A percentile compares a stretch with the other conserved stretches of the same genome.
Conservation (phyloP, 352 stramenopile species). For the Pythium rhizo-oryzae region DNA sequence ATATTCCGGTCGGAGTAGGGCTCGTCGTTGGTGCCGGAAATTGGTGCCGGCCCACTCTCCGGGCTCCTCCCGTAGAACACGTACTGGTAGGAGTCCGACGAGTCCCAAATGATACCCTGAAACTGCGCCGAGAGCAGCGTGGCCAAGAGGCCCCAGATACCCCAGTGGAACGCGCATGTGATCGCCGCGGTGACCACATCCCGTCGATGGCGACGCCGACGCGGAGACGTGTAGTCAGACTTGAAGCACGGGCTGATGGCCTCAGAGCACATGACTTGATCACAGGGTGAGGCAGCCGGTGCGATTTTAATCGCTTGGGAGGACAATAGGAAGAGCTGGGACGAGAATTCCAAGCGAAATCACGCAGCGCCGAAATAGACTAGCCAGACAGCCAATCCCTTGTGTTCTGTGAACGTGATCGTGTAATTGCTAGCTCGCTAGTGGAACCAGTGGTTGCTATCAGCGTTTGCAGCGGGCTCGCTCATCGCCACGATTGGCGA, state of each 20-base stretch:
- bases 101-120: conserved; percentile 32
- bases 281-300: too few species aligned
- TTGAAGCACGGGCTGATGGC: not conserved
- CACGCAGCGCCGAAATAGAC: too few species aligned
- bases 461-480: too few species aligned
- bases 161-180: conserved; percentile 27
- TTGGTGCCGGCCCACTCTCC: not conserved
- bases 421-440: too few species aligned
- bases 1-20: conserved; percentile 47
- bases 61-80: conserved; percentile 15
- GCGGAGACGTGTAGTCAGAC: not conserved
- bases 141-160: conserved; percentile 33
- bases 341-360: too few species aligned
- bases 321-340: too few species aligned
- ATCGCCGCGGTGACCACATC: not conserved
- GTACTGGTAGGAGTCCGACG: not conserved
- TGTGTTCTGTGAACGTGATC: too few species aligned
- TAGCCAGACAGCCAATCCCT: too few species aligned
- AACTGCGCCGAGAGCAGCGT: conserved; percentile 36
- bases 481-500: too few species aligned
- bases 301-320: too few species aligned
- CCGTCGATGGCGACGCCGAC: not conserved
- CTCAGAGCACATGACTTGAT: too few species aligned
- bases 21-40: conserved; percentile 44
- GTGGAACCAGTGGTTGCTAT: too few species aligned